Evolutionary conservation across 2,329 filamentous ascomycete species (phyloP).

Genomic region (Ceratocystis smalleyi): DNA sequence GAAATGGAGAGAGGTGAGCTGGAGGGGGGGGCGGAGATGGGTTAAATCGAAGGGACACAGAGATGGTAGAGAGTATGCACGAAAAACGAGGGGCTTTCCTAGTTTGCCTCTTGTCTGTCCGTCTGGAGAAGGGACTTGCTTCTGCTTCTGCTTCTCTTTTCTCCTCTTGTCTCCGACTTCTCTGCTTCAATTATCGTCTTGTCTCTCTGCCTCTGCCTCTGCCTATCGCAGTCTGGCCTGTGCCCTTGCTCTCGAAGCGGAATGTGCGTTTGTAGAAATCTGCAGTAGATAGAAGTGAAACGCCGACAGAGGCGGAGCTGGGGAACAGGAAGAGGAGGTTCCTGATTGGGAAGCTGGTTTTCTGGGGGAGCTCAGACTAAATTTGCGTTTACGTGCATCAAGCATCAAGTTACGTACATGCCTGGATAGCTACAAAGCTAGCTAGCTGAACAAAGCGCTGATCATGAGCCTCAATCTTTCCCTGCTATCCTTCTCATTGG

Average conservation of each 20-base stretch:
- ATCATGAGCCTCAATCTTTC: not conserved
- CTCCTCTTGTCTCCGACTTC: not conserved
- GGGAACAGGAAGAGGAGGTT: not conserved
- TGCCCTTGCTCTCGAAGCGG: not conserved
- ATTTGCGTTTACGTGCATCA: not conserved
- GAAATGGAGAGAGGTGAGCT: not conserved
- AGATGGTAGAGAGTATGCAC: not conserved
- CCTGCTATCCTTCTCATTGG: not conserved
- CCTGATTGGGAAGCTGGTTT: conserved; percentile 1
- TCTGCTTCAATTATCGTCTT: too few species aligned
- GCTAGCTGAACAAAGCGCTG: not conserved
- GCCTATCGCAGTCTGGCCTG: not conserved
- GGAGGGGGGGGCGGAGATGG: not conserved
- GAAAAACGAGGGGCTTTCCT: not conserved
- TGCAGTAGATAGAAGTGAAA: not conserved
- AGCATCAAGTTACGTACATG: not conserved
- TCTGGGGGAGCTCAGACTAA: not conserved
- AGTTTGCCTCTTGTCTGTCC: not conserved
- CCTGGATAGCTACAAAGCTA: not conserved
- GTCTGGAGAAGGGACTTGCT: not conserved
- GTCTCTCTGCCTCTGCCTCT: too few species aligned
- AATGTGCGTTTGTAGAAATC: not conserved
- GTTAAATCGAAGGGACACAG: not conserved
- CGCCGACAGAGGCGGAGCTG: not conserved
- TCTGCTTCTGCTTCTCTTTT: not conserved